Conservation (phyloP, 306 rosid species). For the Gynostemma pentaphyllum region DNA sequence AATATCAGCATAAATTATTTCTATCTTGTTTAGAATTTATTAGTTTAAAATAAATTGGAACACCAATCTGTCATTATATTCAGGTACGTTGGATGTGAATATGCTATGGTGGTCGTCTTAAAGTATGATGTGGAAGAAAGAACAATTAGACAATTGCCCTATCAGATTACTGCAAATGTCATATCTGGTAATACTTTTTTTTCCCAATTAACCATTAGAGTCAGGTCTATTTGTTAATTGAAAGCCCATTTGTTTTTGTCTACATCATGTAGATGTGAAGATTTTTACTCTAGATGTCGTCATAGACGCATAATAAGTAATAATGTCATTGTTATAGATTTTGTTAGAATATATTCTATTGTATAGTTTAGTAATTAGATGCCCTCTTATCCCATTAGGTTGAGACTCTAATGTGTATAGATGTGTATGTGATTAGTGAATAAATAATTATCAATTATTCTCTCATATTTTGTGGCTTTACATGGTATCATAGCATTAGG, state of each 20-base stretch:
- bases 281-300: not conserved
- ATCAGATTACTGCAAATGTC: constrained; percentile 58
- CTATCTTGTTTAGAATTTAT: not conserved
- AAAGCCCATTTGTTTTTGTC: not conserved
- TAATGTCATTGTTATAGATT: too few relatives aligned
- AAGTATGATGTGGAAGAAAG: constrained; percentile 45
- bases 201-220: not conserved
- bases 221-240: not conserved
- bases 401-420: too few relatives aligned
- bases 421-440: too few relatives aligned
- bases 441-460: too few relatives aligned
- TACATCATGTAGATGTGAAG: not conserved
- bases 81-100: constrained; percentile 79
- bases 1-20: constrained; percentile 19
- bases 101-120: constrained; percentile 60
- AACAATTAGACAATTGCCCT: constrained; percentile 48
- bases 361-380: too few relatives aligned
- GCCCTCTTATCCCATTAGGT: too few relatives aligned
- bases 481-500: too few relatives aligned
- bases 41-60: not conserved
- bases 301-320: not conserved
- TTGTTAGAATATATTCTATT: too few relatives aligned
- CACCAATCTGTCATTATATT: constrained; percentile 16
- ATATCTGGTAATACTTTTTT: constrained; percentile 45
- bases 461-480: too few relatives aligned